Evolutionary conservation across 2,329 filamentous ascomycete genomes (phyloP), one percentile per base, ranked within the genome.

Genomic region (Microcyclospora pomicola): DNA sequence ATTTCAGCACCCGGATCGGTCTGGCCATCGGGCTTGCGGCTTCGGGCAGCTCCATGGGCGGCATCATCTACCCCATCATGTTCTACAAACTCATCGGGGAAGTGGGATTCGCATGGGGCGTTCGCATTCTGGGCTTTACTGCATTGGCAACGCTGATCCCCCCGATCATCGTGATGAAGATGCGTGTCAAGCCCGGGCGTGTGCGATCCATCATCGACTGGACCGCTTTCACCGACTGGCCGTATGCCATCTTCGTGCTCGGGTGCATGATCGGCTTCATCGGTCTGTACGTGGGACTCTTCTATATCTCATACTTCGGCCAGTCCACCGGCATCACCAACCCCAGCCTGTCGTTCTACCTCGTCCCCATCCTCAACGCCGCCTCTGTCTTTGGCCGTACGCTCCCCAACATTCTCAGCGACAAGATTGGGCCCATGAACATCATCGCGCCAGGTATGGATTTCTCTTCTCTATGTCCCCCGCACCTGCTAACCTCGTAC

Each of bases 11-110:
- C 1, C 59, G 53, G 14, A 56, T 69, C 15, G 66, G 64, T 5
- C 53, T 60, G 0, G 65, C 62, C 0, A 61, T 66, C 27, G 66
- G 66, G 6, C 40, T 69, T 14, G 64, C 64, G 5, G 65, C 66
- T 2, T 54, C 59, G 12, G 66, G 66, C 1, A 62, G 58, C 39
- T 62, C 58, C 15, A 54, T 67, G 33, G 56, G 48, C 38, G 53
- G 54, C 15, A 53, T 58, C 34, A 55, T 59, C 29, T 59, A 59
- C 37, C 55, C 55, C 2, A 58, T 58, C 42, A 54, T 58, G 48
- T 56, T 58, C 40, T 57, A 56, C 42, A 46, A 45, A 13, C 44
- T 58, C 9, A 45, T 55, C 35, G 30, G 30, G 12, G 36, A 49
- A 33, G 43, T 58, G 15, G 53, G 54, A 6, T 58, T 58, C 33